phyloP scores from a whole-genome alignment of 306 rosid species.

The Astragalus glycyphyllos region DNA sequence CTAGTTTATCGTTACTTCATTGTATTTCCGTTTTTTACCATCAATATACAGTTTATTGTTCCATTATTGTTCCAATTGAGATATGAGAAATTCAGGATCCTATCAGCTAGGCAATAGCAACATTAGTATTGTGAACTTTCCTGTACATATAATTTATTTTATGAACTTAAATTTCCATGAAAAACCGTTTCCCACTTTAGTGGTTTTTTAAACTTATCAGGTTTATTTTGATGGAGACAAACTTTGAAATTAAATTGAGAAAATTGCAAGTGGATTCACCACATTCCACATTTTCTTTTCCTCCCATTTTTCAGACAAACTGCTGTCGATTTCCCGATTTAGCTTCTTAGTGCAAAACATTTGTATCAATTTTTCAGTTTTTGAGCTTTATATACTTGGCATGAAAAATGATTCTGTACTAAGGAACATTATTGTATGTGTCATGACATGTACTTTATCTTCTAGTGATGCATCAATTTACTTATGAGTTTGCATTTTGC shows the following conservation, averaged over 20 bases:
- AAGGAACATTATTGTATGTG: not conserved
- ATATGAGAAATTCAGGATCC: too few relatives aligned
- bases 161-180: slow-evolving; percentile 6
- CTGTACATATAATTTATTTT: not conserved
- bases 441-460: slow-evolving; percentile 5
- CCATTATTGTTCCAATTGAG: too few relatives aligned
- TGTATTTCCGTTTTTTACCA: too few relatives aligned
- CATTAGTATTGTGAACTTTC: too few relatives aligned
- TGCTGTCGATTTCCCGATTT: slow-evolving; percentile 10
- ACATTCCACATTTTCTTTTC: slow-evolving; percentile 5
- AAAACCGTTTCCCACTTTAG: not conserved
- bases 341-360: slow-evolving; percentile 25
- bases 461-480: slow-evolving; percentile 11
- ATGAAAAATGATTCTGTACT: not conserved
- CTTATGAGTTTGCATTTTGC: slow-evolving; percentile 16
- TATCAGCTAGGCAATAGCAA: too few relatives aligned
- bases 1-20: too few relatives aligned
- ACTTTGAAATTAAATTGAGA: too few relatives aligned
- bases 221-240: slow-evolving; percentile 24
- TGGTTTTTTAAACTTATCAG: not conserved
- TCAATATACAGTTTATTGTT: too few relatives aligned
- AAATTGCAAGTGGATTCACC: too few relatives aligned
- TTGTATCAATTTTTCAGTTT: slow-evolving; percentile 1
- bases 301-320: slow-evolving; percentile 8
- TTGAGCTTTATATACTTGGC: slow-evolving; percentile 21